Base-by-base conservation (phyloP, 495 filamentous ascomycete genomes). In the Podospora tetraspora region DNA sequence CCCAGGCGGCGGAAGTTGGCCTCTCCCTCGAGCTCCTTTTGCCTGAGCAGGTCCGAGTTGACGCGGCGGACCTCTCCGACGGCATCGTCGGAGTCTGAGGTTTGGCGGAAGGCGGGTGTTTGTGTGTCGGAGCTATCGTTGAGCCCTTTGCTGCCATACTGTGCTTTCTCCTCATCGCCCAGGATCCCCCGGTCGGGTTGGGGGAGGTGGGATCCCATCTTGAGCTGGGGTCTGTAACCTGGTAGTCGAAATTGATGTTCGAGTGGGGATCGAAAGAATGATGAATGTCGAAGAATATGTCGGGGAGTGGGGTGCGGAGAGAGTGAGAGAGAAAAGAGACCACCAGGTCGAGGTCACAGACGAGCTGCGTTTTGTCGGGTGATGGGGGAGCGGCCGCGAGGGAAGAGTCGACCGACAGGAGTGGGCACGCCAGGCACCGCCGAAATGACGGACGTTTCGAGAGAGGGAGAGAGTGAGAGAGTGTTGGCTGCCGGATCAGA, bases 1-100 rank as follows among this genome's bases (percentile, higher is more conserved):
- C 81, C 81, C 63, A 84, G 75, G 32, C 76, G 70, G 52, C 81
- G 74, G 72, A 83, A 84, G 22, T 80, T 74, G 29, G 74, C 77
- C 43, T 70, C 73, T 34, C 79, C 80, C 59, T 77, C 72, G 62
- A 73, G 76, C 64, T 66, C 74, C 73, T 76, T 80, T 66, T 76
- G 79, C 73, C 74, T 71, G 21, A 61, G 29, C 9, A 61, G 19
- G 21, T 60, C 57, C n/a, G 21, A 23, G 65, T 24, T 61, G 9
- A 61, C 24, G 13, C 32, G 16, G 5, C 63, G 66, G 16, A 72
- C 68, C 29, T 72, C 68, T 34, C 70, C 73, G 22, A 72, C 73
- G 43, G 43, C 43, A n/a, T 70, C 70, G 10, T 21, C 57, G n/a
- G 57, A 24, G 4, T 61, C 57, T 6, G 34, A 27, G 4, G 10